Evolutionary conservation across 768 basidiomycete genomes (phyloP).

Genomic region (Lactarius sanguifluus): DNA sequence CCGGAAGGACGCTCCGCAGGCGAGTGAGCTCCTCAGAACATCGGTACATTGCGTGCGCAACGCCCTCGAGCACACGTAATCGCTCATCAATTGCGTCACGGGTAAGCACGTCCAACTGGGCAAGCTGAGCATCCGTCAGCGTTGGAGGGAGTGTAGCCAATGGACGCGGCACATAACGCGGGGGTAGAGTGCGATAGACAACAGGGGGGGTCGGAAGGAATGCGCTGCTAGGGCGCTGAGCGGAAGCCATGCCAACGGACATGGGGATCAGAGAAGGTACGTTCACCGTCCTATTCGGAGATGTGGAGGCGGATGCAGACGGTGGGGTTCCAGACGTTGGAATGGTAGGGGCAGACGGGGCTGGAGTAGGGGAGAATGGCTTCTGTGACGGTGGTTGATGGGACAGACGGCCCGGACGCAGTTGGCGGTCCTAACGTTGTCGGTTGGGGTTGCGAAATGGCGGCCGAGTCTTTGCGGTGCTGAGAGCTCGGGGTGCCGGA

Average conservation of each 20-base stretch:
- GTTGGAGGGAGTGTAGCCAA: constrained; percentile 42
- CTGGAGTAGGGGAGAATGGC: constrained; percentile 14
- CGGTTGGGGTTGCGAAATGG: constrained; percentile 9
- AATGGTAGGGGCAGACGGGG: constrained; percentile 8
- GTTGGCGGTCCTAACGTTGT: constrained; percentile 14
- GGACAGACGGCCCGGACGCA: constrained; percentile 15
- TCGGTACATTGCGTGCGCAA: constrained; percentile 68
- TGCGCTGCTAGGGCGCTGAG: constrained; percentile 22
- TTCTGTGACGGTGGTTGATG: constrained; percentile 3
- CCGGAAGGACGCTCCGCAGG: constrained; percentile 63
- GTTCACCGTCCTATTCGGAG: constrained; percentile 27
- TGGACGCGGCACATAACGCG: constrained; percentile 29
- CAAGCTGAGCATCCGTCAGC: constrained; percentile 62
- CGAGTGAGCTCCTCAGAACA: constrained; percentile 79
- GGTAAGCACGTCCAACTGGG: constrained; percentile 62
- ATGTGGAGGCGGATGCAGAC: constrained; percentile 22
- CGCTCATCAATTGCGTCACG: constrained; percentile 85
- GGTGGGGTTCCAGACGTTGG: constrained; percentile 13
- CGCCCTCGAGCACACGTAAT: constrained; percentile 71
- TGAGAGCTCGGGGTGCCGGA: constrained; percentile 6
- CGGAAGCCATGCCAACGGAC: constrained; percentile 35
- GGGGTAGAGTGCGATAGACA: constrained; percentile 22
- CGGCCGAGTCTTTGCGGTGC: neutral
- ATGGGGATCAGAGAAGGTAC: constrained; percentile 44
- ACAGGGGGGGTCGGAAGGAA: constrained; percentile 15